phyloP scores from a whole-genome alignment of 208 protist species.

The Tritrichomonas musculus region DNA sequence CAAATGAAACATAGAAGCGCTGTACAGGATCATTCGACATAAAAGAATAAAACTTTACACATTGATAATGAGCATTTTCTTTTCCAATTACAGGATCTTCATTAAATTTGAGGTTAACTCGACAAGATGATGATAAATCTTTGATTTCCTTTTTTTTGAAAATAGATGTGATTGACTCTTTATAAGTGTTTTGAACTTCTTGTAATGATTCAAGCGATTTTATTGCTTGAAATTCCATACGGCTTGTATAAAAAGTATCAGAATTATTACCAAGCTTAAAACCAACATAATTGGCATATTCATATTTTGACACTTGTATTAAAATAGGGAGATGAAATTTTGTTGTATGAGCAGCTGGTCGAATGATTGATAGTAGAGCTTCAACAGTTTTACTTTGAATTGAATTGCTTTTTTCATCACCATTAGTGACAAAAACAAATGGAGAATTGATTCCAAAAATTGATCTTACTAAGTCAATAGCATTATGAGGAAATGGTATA shows the following conservation, averaged over 20 bases:
- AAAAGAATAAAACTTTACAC: not conserved
- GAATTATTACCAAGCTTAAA: not conserved
- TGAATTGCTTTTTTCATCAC: not conserved
- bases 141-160: not conserved
- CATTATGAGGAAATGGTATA: not conserved
- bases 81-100: not conserved
- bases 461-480: not conserved
- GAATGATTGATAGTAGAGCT: not conserved
- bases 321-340: not conserved
- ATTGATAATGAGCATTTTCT: not conserved
- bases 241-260: not conserved
- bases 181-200: not conserved
- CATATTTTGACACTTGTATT: not conserved
- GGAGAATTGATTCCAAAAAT: not conserved
- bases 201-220: not conserved
- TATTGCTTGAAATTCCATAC: not conserved
- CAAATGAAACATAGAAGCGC: not conserved
- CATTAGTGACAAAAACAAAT: not conserved
- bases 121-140: not conserved
- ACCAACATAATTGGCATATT: not conserved
- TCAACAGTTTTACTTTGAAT: not conserved
- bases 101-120: not conserved
- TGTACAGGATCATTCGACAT: not conserved
- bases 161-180: no score
- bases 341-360: not conserved